Conservation (phyloP, 2,329 filamentous ascomycete genomes). For the Basipetospora chlamydospora region DNA sequence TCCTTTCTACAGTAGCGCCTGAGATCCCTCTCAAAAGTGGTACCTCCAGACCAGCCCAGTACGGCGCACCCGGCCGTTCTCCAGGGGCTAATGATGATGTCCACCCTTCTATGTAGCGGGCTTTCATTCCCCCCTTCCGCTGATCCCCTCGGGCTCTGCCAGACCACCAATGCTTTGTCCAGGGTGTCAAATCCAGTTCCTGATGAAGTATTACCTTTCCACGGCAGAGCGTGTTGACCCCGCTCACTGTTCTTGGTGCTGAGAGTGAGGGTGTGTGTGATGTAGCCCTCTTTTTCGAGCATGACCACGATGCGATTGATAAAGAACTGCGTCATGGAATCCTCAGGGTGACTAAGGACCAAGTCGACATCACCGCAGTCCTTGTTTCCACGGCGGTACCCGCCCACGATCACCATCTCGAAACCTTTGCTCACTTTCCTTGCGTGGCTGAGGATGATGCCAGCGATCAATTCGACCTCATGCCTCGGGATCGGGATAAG, state of each 20-base stretch:
- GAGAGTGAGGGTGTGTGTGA: conserved; percentile 70
- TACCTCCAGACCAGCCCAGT: conserved; percentile 76
- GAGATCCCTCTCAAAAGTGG: conserved; percentile 79
- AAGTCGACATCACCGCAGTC: conserved; percentile 73
- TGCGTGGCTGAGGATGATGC: conserved; percentile 51
- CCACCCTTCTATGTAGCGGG: conserved; percentile 56
- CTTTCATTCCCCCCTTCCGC: too few species aligned
- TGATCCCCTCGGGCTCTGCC: conserved; percentile 26
- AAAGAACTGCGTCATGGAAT: conserved; percentile 53
- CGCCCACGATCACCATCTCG: conserved; percentile 54
- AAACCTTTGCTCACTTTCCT: conserved; percentile 42
- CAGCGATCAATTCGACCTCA: conserved; percentile 59
- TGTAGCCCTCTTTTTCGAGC: conserved; percentile 53
- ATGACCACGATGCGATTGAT: conserved; percentile 54
- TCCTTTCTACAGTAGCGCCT: conserved; percentile 62
- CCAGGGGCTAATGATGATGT: conserved; percentile 86
- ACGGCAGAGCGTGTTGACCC: conserved; percentile 45
- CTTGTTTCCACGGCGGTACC: conserved; percentile 65
- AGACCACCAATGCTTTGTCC: conserved; percentile 85
- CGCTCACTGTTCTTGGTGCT: conserved; percentile 57
- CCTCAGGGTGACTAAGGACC: conserved; percentile 64
- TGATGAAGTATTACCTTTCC: conserved; percentile 26
- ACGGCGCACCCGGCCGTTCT: conserved; percentile 78
- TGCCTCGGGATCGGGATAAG: conserved; percentile 50
- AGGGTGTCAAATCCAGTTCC: conserved; percentile 68